Percentiles rank a stretch among this genome's conserved stretches.
These are phyloP conservation scores for Nakaseomyces kungkrabaensis DNA, from an alignment of 1,139 yeast species.

Conservation along the genomic window DNA sequence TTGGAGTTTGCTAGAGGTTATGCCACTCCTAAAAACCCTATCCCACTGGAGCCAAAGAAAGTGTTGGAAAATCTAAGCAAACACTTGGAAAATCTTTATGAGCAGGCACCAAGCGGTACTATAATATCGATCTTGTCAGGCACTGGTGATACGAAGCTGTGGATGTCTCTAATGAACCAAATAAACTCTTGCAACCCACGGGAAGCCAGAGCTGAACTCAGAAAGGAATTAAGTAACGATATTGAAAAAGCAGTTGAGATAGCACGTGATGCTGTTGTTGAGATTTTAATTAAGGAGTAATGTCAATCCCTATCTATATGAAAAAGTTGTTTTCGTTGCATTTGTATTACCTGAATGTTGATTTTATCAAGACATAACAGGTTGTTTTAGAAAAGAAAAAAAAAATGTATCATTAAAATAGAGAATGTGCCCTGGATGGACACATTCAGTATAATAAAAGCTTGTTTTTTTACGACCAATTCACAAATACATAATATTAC, in stretches of 20 bases:
- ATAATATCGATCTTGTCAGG: conserved; percentile 55
- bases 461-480: neutral
- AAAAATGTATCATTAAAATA: no score
- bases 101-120: conserved; percentile 47
- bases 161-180: conserved; percentile 33
- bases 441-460: neutral
- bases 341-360: no score
- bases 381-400: no score
- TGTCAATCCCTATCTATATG: no score
- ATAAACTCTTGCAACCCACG: conserved; percentile 34
- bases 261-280: conserved; percentile 50
- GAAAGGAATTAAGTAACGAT: conserved; percentile 36
- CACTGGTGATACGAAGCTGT: conserved; percentile 47
- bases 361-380: no score
- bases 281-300: conserved; percentile 9
- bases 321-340: no score
- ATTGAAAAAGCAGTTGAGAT: conserved; percentile 37
- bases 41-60: conserved; percentile 32
- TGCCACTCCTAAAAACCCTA: conserved; percentile 13
- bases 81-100: conserved; percentile 42
- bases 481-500: conserved; percentile 1
- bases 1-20: conserved; percentile 38
- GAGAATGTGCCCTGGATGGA: no score
- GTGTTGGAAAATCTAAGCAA: conserved; percentile 32
- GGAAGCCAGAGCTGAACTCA: conserved; percentile 32